phyloP scores from a whole-genome alignment of 2,329 filamentous ascomycete species.

The Calonectria henricotiae region DNA sequence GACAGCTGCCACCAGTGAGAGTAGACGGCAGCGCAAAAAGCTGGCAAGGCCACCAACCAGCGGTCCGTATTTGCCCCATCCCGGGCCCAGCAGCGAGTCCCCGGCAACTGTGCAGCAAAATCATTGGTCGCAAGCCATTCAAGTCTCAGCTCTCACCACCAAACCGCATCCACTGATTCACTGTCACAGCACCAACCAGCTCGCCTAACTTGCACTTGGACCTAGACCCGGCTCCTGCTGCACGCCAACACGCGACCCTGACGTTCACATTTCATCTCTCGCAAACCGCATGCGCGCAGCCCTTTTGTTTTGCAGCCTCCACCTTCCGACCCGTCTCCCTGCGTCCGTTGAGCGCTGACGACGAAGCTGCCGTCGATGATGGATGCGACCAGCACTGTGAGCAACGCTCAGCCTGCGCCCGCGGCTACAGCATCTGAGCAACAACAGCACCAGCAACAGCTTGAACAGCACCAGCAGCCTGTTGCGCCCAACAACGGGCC shows the following conservation, averaged over 20 bases:
- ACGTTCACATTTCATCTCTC: conserved; percentile 25
- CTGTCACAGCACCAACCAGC: conserved; percentile 35
- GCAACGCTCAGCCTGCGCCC: conserved; percentile 44
- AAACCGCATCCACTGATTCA: conserved; percentile 44
- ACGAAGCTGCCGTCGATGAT: conserved; percentile 43
- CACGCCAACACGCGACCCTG: conserved; percentile 29
- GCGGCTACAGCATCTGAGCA: conserved; percentile 40
- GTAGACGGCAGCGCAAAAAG: background rate
- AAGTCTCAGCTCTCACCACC: conserved; percentile 46
- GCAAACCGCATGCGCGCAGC: conserved; percentile 45
- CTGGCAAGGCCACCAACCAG: conserved; percentile 46
- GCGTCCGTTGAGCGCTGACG: conserved; percentile 38
- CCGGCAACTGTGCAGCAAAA: conserved; percentile 28
- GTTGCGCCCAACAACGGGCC: conserved; percentile 44
- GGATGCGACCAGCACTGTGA: conserved; percentile 49
- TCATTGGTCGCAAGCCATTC: conserved; percentile 43
- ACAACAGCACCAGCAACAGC: conserved; percentile 37
- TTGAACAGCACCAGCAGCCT: conserved; percentile 38
- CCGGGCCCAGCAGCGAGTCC: conserved; percentile 42
- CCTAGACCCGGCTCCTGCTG: conserved; percentile 37
- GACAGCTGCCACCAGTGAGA: conserved; percentile 10
- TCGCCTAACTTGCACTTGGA: conserved; percentile 43
- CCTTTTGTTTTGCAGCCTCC: conserved; percentile 31
- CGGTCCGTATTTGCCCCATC: conserved; percentile 24
- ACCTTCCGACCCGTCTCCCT: conserved; percentile 36